Evolutionary conservation across 2,329 filamentous ascomycete genomes (phyloP), one percentile per base, ranked within the genome.

Genomic region (Septoria petroselini): DNA sequence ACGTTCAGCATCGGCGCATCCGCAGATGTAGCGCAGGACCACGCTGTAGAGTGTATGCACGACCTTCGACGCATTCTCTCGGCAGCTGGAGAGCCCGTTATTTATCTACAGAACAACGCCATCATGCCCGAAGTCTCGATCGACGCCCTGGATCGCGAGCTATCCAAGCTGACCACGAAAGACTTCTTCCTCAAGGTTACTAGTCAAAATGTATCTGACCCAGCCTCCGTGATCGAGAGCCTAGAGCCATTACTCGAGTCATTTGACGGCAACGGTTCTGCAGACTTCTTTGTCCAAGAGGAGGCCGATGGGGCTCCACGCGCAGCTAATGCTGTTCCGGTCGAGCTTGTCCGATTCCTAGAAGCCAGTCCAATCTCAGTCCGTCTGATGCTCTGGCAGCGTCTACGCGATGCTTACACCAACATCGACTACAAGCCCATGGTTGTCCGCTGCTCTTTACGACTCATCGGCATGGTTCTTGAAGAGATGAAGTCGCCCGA

Each of bases 181-280:
- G 91, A 96, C 64, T 97, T 97, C 68, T 97, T 98, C 69, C 77
- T 90, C 42, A 88, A 84, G 30, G 80, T 98, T 0, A 97, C 97
- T 65, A 86, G 88, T 52, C 84, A 90, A 30, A 86, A 93, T 50
- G 80, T 84, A 51, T 83, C 85, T 39, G 85, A 96, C 59, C 88
- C 91, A 0, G 80, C 91, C 9, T 79, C 84, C 4, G 82, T 96
- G 15, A 96, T 98, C 51, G 90, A 96, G 63, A 93, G 84, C 21
- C 73, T 98, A 29, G 93, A 98, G 63, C 93, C 93, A 3, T 86
- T 98, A 7, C 75, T 98, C 4, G 91, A 96, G 55, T 73, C 77
- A 3, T 76, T 82, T 0, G 48, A 59, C n/a, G 14, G 23, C 23
- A 27, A 9, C 23, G 23, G 9, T 9, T 7, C 33, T 7, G 33